These are phyloP conservation scores for Alternaria sp. DNA, from an alignment of 2,329 filamentous ascomycete species.

Conservation along the genomic window DNA sequence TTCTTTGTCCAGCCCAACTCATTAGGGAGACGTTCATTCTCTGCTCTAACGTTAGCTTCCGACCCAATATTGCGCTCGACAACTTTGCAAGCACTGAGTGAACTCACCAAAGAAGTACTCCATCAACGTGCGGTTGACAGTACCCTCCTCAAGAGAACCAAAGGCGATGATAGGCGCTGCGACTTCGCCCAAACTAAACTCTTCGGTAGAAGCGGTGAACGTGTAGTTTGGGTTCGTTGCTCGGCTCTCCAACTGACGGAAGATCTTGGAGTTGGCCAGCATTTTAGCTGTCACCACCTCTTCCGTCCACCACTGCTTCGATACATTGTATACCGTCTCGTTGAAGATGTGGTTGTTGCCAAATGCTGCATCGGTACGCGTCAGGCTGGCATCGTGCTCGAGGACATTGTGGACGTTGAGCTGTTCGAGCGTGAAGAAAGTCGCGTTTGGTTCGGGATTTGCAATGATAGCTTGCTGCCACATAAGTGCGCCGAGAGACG, in stretches of 20 bases:
- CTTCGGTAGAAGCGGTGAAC: conserved; percentile 52
- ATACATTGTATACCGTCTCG: conserved; percentile 57
- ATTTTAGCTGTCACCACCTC: conserved; percentile 42
- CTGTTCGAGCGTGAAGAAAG: conserved; percentile 47
- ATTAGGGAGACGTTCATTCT: conserved; percentile 52
- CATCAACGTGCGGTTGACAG: conserved; percentile 50
- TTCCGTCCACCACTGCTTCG: conserved; percentile 56
- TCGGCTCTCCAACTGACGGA: conserved; percentile 54
- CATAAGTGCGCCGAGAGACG: conserved; percentile 50
- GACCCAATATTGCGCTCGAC: conserved; percentile 18
- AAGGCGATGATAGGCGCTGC: conserved; percentile 59
- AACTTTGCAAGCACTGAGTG: fast-evolving
- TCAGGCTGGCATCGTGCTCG: conserved; percentile 59
- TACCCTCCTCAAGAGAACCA: conserved; percentile 52
- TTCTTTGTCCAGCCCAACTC: conserved; percentile 51
- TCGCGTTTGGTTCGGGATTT: conserved; percentile 37
- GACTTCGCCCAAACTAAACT: conserved; percentile 60
- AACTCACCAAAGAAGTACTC: conserved; percentile 57
- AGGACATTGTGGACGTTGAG: conserved; percentile 57
- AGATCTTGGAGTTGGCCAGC: conserved; percentile 55
- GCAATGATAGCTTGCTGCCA: conserved; percentile 52
- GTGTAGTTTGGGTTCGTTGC: conserved; percentile 58
- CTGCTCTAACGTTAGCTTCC: conserved; percentile 27
- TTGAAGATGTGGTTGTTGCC: conserved; percentile 63
- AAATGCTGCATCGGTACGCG: conserved; percentile 58